These are phyloP conservation scores for Picochlorum sp. DNA, from an alignment of 139 green algal species.

Conservation along the genomic window DNA sequence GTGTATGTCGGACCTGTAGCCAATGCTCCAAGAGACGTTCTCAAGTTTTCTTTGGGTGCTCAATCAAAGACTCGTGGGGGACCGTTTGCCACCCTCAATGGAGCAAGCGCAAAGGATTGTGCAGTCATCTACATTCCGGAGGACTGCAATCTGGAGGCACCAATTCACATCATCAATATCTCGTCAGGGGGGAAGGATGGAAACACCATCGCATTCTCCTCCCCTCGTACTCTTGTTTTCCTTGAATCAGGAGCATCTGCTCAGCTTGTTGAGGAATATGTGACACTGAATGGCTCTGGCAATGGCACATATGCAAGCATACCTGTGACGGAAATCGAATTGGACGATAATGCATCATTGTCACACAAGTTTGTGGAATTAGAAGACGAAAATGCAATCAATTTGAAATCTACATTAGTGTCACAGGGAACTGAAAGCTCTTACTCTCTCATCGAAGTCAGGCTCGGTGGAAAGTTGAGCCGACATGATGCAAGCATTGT, in stretches of 20 bases:
- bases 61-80: conserved; percentile 46
- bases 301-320: background rate
- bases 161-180: conserved; percentile 62
- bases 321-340: conserved; percentile 52
- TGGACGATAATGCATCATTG: conserved; percentile 52
- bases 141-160: conserved; percentile 6
- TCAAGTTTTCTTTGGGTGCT: conserved; percentile 26
- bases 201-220: background rate
- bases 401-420: conserved; percentile 77
- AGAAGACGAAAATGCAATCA: conserved; percentile 33
- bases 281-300: conserved; percentile 13
- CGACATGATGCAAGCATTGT: conserved; percentile 78
- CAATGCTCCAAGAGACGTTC: conserved; percentile 39
- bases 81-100: conserved; percentile 70
- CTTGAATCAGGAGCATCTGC: conserved; percentile 31
- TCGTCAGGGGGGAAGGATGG: conserved; percentile 9
- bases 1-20: conserved; percentile 51
- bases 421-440: conserved; percentile 40
- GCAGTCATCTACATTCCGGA: conserved; percentile 51
- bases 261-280: conserved; percentile 76
- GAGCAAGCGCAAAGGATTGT: conserved; percentile 44
- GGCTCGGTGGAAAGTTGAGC: conserved; percentile 58
- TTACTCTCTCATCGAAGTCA: conserved; percentile 71
- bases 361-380: conserved; percentile 56
- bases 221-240: conserved; percentile 57